Conservation (phyloP, 129 eudicot genomes). For the Silybum marianum region DNA sequence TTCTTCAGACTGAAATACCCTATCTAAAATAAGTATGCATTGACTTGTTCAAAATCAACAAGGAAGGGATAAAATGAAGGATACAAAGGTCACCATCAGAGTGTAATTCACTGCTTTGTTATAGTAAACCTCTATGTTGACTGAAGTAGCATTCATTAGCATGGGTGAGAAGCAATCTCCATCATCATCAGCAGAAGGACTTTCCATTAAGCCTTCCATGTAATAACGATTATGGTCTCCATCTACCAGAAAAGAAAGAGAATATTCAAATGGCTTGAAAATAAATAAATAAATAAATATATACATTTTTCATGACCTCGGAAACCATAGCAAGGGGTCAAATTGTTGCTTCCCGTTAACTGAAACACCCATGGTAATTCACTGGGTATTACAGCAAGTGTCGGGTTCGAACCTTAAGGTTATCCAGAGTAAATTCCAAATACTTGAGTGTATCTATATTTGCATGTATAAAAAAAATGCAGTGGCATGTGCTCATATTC, state of each 20-base stretch:
- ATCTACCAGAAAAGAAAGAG: slow-evolving; percentile 43
- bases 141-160: slow-evolving; percentile 81
- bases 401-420: background rate
- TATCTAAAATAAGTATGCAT: no score
- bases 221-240: slow-evolving; percentile 83
- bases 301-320: background rate
- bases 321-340: background rate
- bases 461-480: no score
- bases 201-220: slow-evolving; percentile 93
- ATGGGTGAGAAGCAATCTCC: slow-evolving; percentile 94
- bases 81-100: slow-evolving; percentile 98
- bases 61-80: slow-evolving; percentile 50
- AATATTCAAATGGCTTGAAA: slow-evolving; percentile 5
- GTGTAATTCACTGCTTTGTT: slow-evolving; percentile 98
- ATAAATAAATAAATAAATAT: background rate
- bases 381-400: background rate
- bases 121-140: slow-evolving; percentile 85
- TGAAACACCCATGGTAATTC: background rate
- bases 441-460: background rate
- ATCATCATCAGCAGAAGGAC: slow-evolving; percentile 97
- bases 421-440: background rate
- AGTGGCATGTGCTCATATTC: background rate
- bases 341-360: background rate
- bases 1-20: background rate
- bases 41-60: no score